These are phyloP conservation scores for Platanthera zijinensis DNA, from an alignment of 106 monocot genomes.

Conservation along the genomic window DNA sequence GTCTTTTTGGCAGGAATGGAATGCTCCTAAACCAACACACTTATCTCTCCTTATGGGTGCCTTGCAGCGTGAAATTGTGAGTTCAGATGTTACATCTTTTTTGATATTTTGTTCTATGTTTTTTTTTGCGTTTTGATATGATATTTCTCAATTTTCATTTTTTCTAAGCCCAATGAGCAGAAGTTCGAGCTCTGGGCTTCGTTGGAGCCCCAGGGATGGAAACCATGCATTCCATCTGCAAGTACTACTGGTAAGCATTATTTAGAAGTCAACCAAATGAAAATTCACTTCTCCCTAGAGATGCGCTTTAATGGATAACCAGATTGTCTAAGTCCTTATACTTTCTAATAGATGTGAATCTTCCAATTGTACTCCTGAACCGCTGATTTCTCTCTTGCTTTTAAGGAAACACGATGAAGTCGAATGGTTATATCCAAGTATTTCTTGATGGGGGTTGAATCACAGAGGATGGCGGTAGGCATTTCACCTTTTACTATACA, in stretches of 20 bases:
- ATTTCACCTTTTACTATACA: slow-evolving; percentile 8
- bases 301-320: not conserved
- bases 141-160: not conserved
- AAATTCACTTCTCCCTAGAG: not conserved
- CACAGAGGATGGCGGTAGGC: slow-evolving; percentile 96
- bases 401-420: slow-evolving; percentile 39
- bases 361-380: not conserved
- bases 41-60: slow-evolving; percentile 63
- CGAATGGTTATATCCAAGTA: slow-evolving; percentile 76
- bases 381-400: not conserved
- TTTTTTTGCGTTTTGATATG: no score
- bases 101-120: no score
- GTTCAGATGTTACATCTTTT: slow-evolving; percentile 8
- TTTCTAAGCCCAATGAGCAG: slow-evolving; percentile 42
- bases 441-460: slow-evolving; percentile 93
- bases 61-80: slow-evolving; percentile 55
- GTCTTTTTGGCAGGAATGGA: slow-evolving; percentile 59
- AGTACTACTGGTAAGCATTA: slow-evolving; percentile 29
- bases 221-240: slow-evolving; percentile 30
- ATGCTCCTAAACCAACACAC: slow-evolving; percentile 76
- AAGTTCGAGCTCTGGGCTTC: slow-evolving; percentile 69
- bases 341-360: not conserved
- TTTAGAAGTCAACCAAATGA: not conserved
- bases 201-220: slow-evolving; percentile 65
- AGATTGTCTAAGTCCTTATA: not conserved